Evolutionary conservation across 257 asterid genomes (phyloP).

Genomic region (Lycium ferocissimum): DNA sequence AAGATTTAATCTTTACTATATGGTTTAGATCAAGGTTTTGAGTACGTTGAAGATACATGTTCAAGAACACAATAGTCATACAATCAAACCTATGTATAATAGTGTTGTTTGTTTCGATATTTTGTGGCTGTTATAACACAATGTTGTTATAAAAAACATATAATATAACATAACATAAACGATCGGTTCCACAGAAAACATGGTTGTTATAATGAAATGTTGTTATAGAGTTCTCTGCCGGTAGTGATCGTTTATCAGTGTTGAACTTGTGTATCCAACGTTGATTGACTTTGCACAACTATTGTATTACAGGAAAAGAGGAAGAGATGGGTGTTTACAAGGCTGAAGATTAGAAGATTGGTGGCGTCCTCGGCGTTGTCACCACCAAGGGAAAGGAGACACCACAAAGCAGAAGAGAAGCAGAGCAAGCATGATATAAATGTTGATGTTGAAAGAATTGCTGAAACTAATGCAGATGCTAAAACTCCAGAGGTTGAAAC

Average conservation of each 20-base stretch:
- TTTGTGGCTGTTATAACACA: neutral
- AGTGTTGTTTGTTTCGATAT: too few species aligned
- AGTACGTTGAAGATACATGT: neutral
- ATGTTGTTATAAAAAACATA: too few species aligned
- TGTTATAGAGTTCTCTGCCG: too few species aligned
- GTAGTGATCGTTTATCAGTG: neutral
- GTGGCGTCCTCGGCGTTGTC: conserved; percentile 41
- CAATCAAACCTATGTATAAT: too few species aligned
- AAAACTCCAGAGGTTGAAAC: neutral
- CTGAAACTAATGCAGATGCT: conserved; percentile 36
- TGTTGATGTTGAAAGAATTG: conserved; percentile 28
- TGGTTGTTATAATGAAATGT: too few species aligned
- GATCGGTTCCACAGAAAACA: too few species aligned
- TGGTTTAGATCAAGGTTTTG: neutral
- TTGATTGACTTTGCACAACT: neutral
- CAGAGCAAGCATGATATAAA: conserved; percentile 20
- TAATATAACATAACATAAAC: too few species aligned
- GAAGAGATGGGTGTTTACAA: conserved; percentile 63
- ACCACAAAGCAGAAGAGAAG: conserved; percentile 40
- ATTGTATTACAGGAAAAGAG: conserved; percentile 55
- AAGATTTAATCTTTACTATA: neutral
- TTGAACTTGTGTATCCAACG: conserved; percentile 15
- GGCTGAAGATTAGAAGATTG: conserved; percentile 53
- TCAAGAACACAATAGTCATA: neutral
- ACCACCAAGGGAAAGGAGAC: conserved; percentile 47